Conservation (phyloP, 208 protist genomes). For the Leishmania arabica region DNA sequence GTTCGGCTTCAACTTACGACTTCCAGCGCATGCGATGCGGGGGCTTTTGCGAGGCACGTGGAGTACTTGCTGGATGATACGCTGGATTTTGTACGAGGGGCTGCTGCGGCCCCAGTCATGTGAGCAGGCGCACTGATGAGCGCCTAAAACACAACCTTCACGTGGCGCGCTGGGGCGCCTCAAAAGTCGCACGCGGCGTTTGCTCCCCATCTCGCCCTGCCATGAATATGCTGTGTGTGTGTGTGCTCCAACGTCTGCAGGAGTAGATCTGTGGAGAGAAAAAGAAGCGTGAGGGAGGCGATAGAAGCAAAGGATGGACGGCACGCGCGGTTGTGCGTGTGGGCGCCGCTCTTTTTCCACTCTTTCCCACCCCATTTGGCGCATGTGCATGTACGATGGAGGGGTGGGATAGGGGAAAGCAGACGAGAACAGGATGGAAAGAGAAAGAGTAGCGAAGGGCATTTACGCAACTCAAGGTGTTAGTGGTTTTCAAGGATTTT, state of each 20-base stretch:
- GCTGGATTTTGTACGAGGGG: conserved; percentile 26
- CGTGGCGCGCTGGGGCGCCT: not conserved
- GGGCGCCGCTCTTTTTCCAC: not conserved
- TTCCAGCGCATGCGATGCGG: not conserved
- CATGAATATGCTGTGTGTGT: not conserved
- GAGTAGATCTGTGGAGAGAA: not conserved
- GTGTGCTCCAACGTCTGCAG: not conserved
- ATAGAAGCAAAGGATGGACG: not conserved
- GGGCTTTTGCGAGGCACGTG: not conserved
- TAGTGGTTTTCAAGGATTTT: not conserved
- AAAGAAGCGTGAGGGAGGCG: not conserved
- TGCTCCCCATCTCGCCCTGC: not conserved
- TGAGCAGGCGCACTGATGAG: conserved; percentile 4
- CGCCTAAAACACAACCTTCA: not conserved
- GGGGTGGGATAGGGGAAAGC: not conserved
- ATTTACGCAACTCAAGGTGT: not conserved
- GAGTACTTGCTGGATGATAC: conserved; percentile 28
- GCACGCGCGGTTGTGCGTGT: not conserved
- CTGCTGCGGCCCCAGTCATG: conserved; percentile 1
- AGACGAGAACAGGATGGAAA: not conserved
- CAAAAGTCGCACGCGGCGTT: not conserved
- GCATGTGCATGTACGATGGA: not conserved
- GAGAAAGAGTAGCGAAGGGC: not conserved
- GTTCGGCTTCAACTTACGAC: not conserved
- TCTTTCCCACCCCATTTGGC: not conserved